Evolutionary conservation across 768 basidiomycete genomes (phyloP).

Genomic region (Asterophora lycoperdoides): DNA sequence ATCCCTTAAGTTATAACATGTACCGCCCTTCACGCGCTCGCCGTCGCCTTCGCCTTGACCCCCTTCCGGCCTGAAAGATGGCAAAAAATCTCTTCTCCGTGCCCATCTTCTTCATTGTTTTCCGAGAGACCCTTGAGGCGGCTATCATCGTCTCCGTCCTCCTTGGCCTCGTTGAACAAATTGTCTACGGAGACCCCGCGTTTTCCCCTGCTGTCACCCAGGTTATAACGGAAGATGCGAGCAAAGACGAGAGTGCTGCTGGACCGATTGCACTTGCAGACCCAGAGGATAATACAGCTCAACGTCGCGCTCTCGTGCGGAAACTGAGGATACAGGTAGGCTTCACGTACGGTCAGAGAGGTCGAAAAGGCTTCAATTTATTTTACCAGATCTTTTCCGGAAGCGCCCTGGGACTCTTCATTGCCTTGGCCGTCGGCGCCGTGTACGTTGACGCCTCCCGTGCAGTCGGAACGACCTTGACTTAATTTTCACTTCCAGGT

Average conservation of each 20-base stretch:
- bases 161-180: constrained; percentile 86
- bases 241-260: constrained; percentile 22
- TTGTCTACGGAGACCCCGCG: constrained; percentile 43
- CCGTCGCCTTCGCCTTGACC: constrained; percentile 10
- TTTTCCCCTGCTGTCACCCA: constrained; percentile 13
- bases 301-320: constrained; percentile 47
- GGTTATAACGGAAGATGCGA: constrained; percentile 15
- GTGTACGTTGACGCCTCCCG: constrained; percentile 38
- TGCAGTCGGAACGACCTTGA: constrained; percentile 1
- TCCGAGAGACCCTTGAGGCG: constrained; percentile 91
- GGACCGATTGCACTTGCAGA: constrained; percentile 18
- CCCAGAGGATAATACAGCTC: constrained; percentile 25
- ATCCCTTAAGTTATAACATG: too few species aligned
- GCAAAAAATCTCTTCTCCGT: constrained; percentile 76
- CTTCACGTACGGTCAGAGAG: background rate
- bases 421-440: constrained; percentile 81
- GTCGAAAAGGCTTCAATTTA: background rate
- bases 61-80: constrained; percentile 39
- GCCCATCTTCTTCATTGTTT: constrained; percentile 95
- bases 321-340: constrained; percentile 66
- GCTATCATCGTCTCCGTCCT: constrained; percentile 90
- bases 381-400: constrained; percentile 68
- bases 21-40: background rate
- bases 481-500: constrained; percentile 30
- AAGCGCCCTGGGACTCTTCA: constrained; percentile 64